These are phyloP conservation scores for Ceratocystis smalleyi DNA, from an alignment of 2,329 filamentous ascomycete genomes.

Conservation along the genomic window DNA sequence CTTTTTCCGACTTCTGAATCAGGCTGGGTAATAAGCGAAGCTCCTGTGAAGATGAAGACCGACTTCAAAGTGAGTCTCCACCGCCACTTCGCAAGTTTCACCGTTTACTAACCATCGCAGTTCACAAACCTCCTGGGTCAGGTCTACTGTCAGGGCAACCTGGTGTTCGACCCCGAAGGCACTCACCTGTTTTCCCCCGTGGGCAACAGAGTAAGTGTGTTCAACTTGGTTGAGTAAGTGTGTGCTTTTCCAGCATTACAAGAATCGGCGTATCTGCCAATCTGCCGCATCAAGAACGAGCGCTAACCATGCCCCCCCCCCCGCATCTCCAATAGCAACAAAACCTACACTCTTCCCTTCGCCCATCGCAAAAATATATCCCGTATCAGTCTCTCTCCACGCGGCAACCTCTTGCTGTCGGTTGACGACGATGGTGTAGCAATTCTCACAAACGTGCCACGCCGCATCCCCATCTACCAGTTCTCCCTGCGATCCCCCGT, in stretches of 20 bases:
- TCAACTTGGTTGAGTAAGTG: slow-evolving; percentile 82
- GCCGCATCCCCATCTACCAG: slow-evolving; percentile 76
- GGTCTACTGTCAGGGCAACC: slow-evolving; percentile 94
- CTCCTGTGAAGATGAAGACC: slow-evolving; percentile 68
- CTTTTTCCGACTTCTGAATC: background rate
- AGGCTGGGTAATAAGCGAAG: background rate
- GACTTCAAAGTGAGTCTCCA: slow-evolving; percentile 67
- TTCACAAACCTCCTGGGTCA: slow-evolving; percentile 98
- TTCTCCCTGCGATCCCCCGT: slow-evolving; percentile 85
- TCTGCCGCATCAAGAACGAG: too few relatives aligned
- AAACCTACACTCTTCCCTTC: slow-evolving; percentile 74
- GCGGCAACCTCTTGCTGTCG: slow-evolving; percentile 80
- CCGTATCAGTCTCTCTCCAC: slow-evolving; percentile 72
- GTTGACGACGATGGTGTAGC: slow-evolving; percentile 89
- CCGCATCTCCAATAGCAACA: slow-evolving; percentile 43
- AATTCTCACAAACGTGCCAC: slow-evolving; percentile 78
- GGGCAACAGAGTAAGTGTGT: slow-evolving; percentile 87
- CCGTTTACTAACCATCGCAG: slow-evolving; percentile 31
- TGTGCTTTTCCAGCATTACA: background rate
- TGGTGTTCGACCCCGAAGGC: slow-evolving; percentile 92
- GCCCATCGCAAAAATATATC: slow-evolving; percentile 88
- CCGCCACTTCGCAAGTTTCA: background rate
- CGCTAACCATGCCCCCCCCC: slow-evolving; percentile 3
- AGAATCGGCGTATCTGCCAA: too few relatives aligned
- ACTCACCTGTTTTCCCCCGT: slow-evolving; percentile 91